phyloP scores from a whole-genome alignment of 257 asterid genomes.

The Jacaranda copaia region DNA sequence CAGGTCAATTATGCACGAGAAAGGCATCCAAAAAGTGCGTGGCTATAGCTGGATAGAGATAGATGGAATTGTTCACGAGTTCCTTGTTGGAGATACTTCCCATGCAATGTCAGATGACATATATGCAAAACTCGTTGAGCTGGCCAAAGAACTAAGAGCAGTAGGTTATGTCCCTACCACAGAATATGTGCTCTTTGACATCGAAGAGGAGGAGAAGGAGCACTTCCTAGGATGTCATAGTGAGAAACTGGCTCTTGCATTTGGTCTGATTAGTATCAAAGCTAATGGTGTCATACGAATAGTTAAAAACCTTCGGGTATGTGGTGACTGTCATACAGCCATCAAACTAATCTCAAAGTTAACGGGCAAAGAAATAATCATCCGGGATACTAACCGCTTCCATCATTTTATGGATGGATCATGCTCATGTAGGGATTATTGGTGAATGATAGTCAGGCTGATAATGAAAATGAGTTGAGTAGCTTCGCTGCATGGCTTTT shows the following conservation, averaged over 20 bases:
- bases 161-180: constrained; percentile 24
- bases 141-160: constrained; percentile 27
- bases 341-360: constrained; percentile 24
- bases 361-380: constrained; percentile 9
- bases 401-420: constrained; percentile 21
- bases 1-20: background rate
- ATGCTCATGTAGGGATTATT: constrained; percentile 27
- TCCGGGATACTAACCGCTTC: constrained; percentile 24
- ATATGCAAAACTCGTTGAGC: constrained; percentile 15
- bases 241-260: constrained; percentile 34
- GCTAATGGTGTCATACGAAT: constrained; percentile 17
- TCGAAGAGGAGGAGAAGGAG: constrained; percentile 28
- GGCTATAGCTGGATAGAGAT: constrained; percentile 36
- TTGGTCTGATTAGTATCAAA: constrained; percentile 16
- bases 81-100: constrained; percentile 18
- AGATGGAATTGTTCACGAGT: constrained; percentile 29
- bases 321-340: constrained; percentile 12
- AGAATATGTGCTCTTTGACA: background rate
- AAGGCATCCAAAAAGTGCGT: constrained; percentile 8
- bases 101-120: constrained; percentile 11
- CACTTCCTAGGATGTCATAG: constrained; percentile 27
- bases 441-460: background rate
- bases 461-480: no score
- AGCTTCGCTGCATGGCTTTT: no score
- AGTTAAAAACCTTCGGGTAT: constrained; percentile 26